Evolutionary conservation across 495 filamentous ascomycete species (phyloP).

Genomic region (Articulospora tetracladia): DNA sequence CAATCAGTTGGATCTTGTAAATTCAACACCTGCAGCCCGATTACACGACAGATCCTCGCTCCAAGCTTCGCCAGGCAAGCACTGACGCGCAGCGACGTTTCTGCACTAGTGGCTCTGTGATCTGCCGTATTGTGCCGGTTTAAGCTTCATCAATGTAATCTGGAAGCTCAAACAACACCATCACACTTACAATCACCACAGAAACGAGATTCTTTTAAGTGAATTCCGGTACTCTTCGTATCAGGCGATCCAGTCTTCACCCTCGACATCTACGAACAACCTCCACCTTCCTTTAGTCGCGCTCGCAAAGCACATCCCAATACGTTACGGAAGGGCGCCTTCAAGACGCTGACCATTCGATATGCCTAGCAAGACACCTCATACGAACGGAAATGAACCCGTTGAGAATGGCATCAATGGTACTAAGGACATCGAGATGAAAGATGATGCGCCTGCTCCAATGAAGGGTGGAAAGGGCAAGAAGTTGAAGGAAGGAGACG

Average conservation of each 20-base stretch:
- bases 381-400: constrained; percentile 66
- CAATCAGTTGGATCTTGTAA: background rate
- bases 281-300: constrained; percentile 2
- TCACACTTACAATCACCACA: constrained; percentile 10
- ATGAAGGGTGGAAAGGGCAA: constrained; percentile 58
- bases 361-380: constrained; percentile 65
- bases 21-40: background rate
- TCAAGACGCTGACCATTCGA: constrained; percentile 22
- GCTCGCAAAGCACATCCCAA: constrained; percentile 10
- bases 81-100: background rate
- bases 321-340: constrained; percentile 7
- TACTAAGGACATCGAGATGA: constrained; percentile 79
- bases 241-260: background rate
- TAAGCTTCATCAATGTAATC: constrained; percentile 1
- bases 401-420: constrained; percentile 73
- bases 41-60: background rate
- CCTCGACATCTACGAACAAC: background rate
- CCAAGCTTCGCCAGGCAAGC: background rate
- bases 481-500: constrained; percentile 59
- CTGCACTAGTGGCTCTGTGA: background rate
- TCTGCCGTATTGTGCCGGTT: background rate
- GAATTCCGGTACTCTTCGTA: background rate
- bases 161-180: constrained; percentile 13
- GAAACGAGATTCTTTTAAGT: background rate
- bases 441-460: constrained; percentile 60